phyloP scores from a whole-genome alignment of 306 rosid species.

The Quercus mongolica region DNA sequence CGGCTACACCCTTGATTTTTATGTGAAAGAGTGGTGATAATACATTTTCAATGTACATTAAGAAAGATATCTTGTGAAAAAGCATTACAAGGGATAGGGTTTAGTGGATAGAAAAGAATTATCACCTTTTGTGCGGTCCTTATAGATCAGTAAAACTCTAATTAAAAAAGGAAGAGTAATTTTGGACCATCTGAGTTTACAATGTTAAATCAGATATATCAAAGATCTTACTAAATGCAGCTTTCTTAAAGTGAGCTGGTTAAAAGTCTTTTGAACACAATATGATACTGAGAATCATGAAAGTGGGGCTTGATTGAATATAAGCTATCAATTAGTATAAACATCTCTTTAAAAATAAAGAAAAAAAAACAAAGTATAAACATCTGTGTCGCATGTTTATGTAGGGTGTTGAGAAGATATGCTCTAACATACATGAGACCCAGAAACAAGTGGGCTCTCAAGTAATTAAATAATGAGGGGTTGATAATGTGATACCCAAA shows the following conservation, averaged over 20 bases:
- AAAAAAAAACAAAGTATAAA: no score
- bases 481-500: conserved; percentile 8
- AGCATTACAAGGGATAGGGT: no score
- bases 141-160: no score
- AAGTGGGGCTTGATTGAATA: conserved; percentile 20
- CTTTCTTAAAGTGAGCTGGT: neutral
- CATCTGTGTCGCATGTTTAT: conserved; percentile 4
- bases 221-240: neutral
- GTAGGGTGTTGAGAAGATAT: conserved; percentile 28
- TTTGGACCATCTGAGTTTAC: neutral
- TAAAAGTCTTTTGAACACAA: neutral
- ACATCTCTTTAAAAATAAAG: neutral
- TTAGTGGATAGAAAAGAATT: no score
- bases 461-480: conserved; percentile 10
- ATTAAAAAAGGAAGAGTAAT: neutral
- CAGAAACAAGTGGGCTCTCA: conserved; percentile 22
- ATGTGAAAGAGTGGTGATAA: no score
- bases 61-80: no score
- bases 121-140: no score
- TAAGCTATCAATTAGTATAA: neutral
- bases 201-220: neutral
- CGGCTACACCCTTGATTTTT: no score
- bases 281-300: conserved; percentile 20
- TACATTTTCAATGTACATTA: no score
- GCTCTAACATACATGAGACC: conserved; percentile 16